Percentiles rank a stretch among this genome's conserved stretches.
These are phyloP conservation scores for Ormosia semicastrata DNA, from an alignment of 306 rosid species.

Conservation along the genomic window DNA sequence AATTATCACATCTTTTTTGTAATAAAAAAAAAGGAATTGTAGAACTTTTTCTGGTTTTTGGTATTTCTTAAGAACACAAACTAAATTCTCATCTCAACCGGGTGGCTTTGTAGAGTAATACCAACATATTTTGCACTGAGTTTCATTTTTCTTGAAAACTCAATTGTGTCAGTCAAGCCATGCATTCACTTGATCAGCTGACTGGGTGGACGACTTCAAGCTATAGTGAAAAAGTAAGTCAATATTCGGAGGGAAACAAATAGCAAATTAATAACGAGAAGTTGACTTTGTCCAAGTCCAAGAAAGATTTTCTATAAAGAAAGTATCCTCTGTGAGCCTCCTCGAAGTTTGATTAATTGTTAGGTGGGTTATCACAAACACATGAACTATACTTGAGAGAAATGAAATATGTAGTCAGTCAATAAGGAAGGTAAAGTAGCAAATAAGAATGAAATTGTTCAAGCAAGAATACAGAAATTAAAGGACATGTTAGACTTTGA, in stretches of 20 bases:
- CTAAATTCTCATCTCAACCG: too few relatives aligned
- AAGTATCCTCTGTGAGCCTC: neutral
- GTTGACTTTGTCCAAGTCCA: neutral
- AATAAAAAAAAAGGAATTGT: too few relatives aligned
- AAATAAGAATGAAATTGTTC: neutral
- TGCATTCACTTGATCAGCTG: neutral
- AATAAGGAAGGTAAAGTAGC: conserved; percentile 15
- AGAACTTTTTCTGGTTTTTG: too few relatives aligned
- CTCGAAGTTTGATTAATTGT: neutral
- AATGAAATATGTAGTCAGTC: neutral
- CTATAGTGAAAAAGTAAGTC: neutral
- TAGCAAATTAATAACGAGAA: neutral
- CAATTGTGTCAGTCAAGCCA: neutral
- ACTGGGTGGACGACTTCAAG: neutral
- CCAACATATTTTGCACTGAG: neutral
- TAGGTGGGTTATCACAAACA: neutral
- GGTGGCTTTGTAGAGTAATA: too few relatives aligned
- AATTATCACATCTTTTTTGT: too few relatives aligned
- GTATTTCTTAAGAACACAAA: too few relatives aligned
- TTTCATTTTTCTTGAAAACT: neutral
- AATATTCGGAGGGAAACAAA: neutral
- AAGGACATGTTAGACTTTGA: neutral
- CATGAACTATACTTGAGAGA: neutral
- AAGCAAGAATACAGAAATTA: neutral
- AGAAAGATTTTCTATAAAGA: neutral